Evolutionary conservation across 148 eudicot genomes (phyloP), one percentile per base, ranked within the genome.

Genomic region (Diospyros kaki): DNA sequence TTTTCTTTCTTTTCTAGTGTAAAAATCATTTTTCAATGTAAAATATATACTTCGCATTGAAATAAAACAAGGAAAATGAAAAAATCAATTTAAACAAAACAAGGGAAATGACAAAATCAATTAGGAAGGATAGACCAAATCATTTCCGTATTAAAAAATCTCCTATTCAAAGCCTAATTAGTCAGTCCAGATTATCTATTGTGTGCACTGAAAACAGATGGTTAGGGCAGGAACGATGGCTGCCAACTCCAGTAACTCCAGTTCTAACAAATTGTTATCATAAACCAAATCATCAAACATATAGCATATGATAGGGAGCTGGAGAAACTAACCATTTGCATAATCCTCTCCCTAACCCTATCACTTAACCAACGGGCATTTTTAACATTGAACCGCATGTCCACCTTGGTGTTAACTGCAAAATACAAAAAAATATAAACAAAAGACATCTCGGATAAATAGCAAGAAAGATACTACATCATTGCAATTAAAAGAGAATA

Each of bases 391-490:
- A 90, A 93, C 59, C 98, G 90, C 96, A 90, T 90, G 78, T 89
- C 98, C 62, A 90, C 95, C 86, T 90, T 93, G 72, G 95, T 90
- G 83, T 85, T 89, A 42, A 86, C 97, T 93, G 85, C 63, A 78
- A 14, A 71, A 28, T 60, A 12, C 4, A 12, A 12, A 17, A 58
- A 42, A 50, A 18, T 17, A 48, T 17, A 3, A 4, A 38, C 54
- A 9, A 14, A 62, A 28, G 12, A 74, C 13, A 69, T 52, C 44
- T 42, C 28, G 8, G 65, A 72, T 4, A 73, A 75, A 71, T 51
- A 68, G 52, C 40, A 45, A 58, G 60, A 5, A 8, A 13, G 3
- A 56, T 56, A 18, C 17, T 13, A 56, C n/a, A 13, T n/a, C 60
- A 56, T 56, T 18, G 9, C 60, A 56, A 56, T 56, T 56, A 56